A percentile compares a stretch with the other conserved stretches of the same genome.
These are phyloP conservation scores for Lumnitzera racemosa DNA, from an alignment of 345 rosid genomes.

Conservation along the genomic window DNA sequence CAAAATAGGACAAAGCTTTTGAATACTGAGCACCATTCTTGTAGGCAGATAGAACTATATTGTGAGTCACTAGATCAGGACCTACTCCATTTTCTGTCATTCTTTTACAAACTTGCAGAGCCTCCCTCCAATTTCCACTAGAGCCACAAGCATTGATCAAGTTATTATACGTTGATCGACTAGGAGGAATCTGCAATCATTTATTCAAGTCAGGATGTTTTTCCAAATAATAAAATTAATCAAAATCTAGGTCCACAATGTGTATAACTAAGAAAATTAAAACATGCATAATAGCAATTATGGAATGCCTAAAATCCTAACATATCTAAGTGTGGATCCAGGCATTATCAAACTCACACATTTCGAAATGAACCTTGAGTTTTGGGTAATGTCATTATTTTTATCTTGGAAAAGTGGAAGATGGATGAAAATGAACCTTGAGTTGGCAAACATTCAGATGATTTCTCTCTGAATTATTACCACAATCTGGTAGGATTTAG, in stretches of 20 bases:
- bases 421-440: too few species aligned
- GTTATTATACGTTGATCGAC: constrained; percentile 77
- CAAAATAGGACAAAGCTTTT: constrained; percentile 80
- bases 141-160: constrained; percentile 95
- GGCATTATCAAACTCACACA: too few species aligned
- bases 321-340: too few species aligned
- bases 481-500: too few species aligned
- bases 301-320: too few species aligned
- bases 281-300: too few species aligned
- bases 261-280: not conserved
- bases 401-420: too few species aligned
- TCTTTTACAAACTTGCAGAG: constrained; percentile 72
- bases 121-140: constrained; percentile 97
- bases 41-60: constrained; percentile 81
- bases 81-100: constrained; percentile 98
- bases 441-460: too few species aligned
- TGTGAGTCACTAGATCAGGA: constrained; percentile 93
- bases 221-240: not conserved
- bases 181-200: constrained; percentile 75
- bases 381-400: too few species aligned
- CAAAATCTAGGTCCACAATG: not conserved
- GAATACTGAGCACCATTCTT: constrained; percentile 70
- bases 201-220: constrained; percentile 6
- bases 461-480: too few species aligned
- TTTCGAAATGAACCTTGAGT: too few species aligned